A percentile compares a stretch with the other conserved stretches of the same genome.
phyloP scores from a whole-genome alignment of 345 rosid genomes.

The Gossypioides kirkii region DNA sequence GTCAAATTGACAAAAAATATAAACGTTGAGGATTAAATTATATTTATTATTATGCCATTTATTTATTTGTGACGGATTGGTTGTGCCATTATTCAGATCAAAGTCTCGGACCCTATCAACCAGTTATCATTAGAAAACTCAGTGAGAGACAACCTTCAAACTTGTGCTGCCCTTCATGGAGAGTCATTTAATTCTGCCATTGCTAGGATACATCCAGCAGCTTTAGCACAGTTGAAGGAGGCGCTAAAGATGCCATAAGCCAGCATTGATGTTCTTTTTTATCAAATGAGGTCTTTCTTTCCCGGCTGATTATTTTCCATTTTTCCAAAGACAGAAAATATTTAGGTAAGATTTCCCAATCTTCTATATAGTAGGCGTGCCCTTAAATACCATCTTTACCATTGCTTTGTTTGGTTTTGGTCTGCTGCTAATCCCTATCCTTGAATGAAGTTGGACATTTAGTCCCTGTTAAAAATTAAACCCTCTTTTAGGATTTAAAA shows the following conservation, averaged over 20 bases:
- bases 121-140: constrained; percentile 71
- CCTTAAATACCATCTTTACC: not conserved
- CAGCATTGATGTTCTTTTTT: not conserved
- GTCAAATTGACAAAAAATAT: no score
- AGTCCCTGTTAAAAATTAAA: no score
- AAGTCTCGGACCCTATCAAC: constrained; percentile 75
- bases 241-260: constrained; percentile 78
- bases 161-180: constrained; percentile 76
- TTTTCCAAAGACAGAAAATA: not conserved
- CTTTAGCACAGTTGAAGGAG: constrained; percentile 80
- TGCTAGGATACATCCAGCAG: constrained; percentile 75
- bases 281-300: constrained; percentile 3
- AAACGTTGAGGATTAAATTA: no score
- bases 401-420: not conserved
- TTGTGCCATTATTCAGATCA: constrained; percentile 42
- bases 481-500: no score
- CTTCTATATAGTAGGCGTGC: not conserved
- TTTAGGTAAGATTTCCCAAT: constrained; percentile 21
- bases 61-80: constrained; percentile 3
- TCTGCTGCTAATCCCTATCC: no score
- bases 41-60: not conserved
- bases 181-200: constrained; percentile 75
- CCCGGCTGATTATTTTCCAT: not conserved
- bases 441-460: no score
- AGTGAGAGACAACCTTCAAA: constrained; percentile 75